These are phyloP conservation scores for Verticillium tricorpus DNA, from an alignment of 2,329 filamentous ascomycete species.

Conservation along the genomic window DNA sequence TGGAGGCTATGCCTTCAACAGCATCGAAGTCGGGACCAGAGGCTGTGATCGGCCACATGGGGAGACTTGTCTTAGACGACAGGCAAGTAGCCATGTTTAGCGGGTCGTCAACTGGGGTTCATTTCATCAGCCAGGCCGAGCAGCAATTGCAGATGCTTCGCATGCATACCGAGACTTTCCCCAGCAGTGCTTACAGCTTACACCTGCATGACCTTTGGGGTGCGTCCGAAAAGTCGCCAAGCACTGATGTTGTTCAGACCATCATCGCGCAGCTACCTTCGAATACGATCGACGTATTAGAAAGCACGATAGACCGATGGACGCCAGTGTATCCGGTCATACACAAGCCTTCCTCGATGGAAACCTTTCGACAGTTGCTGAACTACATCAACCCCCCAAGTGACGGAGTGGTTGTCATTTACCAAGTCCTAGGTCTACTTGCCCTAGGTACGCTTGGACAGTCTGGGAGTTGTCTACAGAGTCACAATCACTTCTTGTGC, in stretches of 20 bases:
- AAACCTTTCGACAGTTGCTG: slow-evolving; percentile 5
- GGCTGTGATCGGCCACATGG: slow-evolving; percentile 20
- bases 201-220: slow-evolving; percentile 17
- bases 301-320: slow-evolving; percentile 12
- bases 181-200: slow-evolving; percentile 17
- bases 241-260: not conserved
- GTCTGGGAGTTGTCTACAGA: slow-evolving; percentile 3
- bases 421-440: slow-evolving; percentile 15
- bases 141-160: slow-evolving; percentile 18
- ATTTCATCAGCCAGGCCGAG: slow-evolving; percentile 20
- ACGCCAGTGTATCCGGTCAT: slow-evolving; percentile 14
- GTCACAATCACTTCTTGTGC: slow-evolving; percentile 17
- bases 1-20: not conserved
- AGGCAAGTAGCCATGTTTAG: slow-evolving; percentile 17
- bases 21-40: not conserved
- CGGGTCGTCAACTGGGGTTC: slow-evolving; percentile 20
- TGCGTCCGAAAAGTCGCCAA: not conserved
- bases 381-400: not conserved
- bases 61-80: slow-evolving; percentile 16
- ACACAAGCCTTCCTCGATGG: slow-evolving; percentile 14
- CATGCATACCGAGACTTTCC: slow-evolving; percentile 14
- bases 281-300: slow-evolving; percentile 11
- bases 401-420: slow-evolving; percentile 4
- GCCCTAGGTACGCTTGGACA: slow-evolving; percentile 15
- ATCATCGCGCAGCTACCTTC: slow-evolving; percentile 12